Conservation (phyloP, 2,329 filamentous ascomycete species). For the Aureobasidium sp. region DNA sequence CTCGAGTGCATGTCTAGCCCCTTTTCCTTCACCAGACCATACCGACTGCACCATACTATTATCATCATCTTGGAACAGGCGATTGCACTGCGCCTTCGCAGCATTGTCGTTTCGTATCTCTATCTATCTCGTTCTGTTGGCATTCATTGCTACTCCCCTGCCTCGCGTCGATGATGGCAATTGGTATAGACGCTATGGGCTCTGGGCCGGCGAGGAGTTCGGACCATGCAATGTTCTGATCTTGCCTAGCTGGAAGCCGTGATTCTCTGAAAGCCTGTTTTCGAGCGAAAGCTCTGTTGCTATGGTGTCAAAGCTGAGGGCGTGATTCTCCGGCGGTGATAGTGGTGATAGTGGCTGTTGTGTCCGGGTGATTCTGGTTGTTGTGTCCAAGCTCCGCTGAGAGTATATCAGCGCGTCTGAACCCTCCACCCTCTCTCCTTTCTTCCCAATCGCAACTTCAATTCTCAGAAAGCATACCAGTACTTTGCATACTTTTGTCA, state of each 20-base stretch:
- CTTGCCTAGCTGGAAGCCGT: background rate
- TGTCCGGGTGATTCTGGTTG: background rate
- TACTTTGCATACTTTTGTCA: background rate
- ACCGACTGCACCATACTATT: background rate
- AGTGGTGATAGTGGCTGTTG: background rate
- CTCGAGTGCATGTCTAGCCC: too few relatives aligned
- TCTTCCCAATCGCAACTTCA: background rate
- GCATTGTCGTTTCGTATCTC: background rate
- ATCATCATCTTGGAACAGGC: background rate
- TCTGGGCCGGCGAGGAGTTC: background rate
- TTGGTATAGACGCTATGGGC: background rate
- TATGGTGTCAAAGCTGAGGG: background rate
- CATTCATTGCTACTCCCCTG: background rate
- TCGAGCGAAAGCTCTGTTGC: conserved; percentile 1
- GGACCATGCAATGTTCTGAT: background rate
- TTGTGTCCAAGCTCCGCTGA: background rate
- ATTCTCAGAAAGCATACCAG: background rate
- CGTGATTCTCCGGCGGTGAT: background rate
- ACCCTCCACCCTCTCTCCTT: background rate
- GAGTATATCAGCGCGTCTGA: background rate
- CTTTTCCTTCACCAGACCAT: background rate
- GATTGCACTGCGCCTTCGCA: background rate
- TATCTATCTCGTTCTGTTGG: background rate
- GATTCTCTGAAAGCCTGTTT: background rate
- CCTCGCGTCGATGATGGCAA: background rate